phyloP scores from a whole-genome alignment of 768 basidiomycete genomes.

The Tricholoma flavovirens region DNA sequence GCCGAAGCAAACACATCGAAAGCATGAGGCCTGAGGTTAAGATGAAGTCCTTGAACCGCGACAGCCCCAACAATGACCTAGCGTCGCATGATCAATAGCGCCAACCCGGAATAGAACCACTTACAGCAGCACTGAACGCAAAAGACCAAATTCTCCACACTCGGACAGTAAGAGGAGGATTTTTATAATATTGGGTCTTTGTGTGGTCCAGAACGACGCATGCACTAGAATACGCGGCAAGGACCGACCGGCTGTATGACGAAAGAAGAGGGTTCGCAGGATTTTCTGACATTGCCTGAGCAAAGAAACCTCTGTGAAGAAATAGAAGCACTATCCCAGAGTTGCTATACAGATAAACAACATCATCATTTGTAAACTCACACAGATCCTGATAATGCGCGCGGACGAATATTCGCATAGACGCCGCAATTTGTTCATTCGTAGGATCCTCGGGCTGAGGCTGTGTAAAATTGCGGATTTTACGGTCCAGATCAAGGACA shows the following conservation, averaged over 20 bases:
- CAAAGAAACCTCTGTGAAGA: constrained; percentile 53
- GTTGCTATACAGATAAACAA: constrained; percentile 7
- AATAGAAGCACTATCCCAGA: constrained; percentile 40
- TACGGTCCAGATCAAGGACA: constrained; percentile 44
- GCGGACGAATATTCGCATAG: constrained; percentile 37
- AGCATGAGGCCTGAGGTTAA: constrained; percentile 41
- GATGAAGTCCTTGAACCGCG: constrained; percentile 38
- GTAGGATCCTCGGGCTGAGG: constrained; percentile 17
- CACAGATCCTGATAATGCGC: constrained; percentile 43
- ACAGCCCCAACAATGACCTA: constrained; percentile 52
- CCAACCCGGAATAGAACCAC: constrained; percentile 10
- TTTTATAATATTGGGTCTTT: constrained; percentile 33
- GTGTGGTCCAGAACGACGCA: constrained; percentile 40
- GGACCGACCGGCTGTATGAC: constrained; percentile 45
- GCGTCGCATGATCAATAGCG: not conserved
- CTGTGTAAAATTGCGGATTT: constrained; percentile 35
- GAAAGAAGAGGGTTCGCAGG: constrained; percentile 42
- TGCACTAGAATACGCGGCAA: constrained; percentile 47
- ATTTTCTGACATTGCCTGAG: constrained; percentile 46
- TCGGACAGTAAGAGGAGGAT: constrained; percentile 42
- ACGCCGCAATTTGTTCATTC: constrained; percentile 29
- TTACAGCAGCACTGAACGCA: constrained; percentile 49
- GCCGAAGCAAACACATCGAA: constrained; percentile 41
- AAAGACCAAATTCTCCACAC: constrained; percentile 58
- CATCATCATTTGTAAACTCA: constrained; percentile 20